Evolutionary conservation across 163 green algal species (phyloP), one percentile per base, ranked within the genome.

Genomic region (Volvox carteri): DNA sequence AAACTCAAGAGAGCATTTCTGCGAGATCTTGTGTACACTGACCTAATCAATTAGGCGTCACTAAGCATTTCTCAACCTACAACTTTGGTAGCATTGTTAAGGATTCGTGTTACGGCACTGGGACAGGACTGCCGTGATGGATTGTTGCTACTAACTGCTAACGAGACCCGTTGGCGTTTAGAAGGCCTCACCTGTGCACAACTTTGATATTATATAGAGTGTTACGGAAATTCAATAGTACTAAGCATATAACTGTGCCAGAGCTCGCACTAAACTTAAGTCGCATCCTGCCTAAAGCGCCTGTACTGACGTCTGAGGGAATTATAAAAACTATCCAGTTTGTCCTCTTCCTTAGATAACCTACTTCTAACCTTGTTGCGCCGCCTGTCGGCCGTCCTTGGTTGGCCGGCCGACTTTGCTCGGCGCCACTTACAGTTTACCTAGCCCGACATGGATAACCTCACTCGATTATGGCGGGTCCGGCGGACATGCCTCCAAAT

Each of bases 401-500:
- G 37, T 56, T 48, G 75, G 75, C 35, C 9, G 75, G 75, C 75
- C 75, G 75, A 84, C 75, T 84, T 4, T n/a, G 73, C 44, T 28
- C 39, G 1, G 30, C 3, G n/a, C n/a, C 33, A 8, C 42, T 28
- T 52, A 39, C 18, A 35, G 37, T 33, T 76, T 28, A 21, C 33
- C n/a, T 48, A 60, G 39, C 67, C 33, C 2, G 21, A 16, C 4
- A 97, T 98, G 96, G 96, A 98, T 70, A 91, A 92, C 12, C 81
- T 93, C 0, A 97, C 93, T 8, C 90, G 94, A 14, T 86, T 99
- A 77, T 99, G 95, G 92, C 93, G 96, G 8, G 95, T 99, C 16
- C 90, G 96, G 12, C 95, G 95, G 60, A 99, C 97, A 23, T 97
- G 95, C 75, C 70, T 96, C 37, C 93, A 99, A 86, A 99, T 99